Percentiles rank a stretch among this genome's conserved stretches.
Conservation (phyloP, 352 stramenopile genomes). For the Globisporangium irregulare region DNA sequence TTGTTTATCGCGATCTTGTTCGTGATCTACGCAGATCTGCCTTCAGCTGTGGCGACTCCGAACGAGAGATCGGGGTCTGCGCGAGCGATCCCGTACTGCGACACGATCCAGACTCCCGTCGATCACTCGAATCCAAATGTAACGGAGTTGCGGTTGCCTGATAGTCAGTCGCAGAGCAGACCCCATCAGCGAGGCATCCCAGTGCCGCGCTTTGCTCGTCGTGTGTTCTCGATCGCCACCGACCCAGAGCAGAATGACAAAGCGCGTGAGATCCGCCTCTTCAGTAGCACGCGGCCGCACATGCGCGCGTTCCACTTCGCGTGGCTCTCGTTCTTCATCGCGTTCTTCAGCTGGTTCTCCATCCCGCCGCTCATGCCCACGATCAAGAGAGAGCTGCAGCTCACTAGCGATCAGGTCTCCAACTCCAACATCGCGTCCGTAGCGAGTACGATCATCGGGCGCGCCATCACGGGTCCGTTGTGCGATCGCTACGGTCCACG, state of each 20-base stretch:
- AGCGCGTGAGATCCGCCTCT: conserved; percentile 59
- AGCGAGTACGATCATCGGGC: conserved; percentile 87
- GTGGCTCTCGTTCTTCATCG: conserved; percentile 93
- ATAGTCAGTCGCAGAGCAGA: not conserved
- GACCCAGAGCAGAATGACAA: conserved; percentile 29
- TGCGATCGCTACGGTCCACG: conserved; percentile 91
- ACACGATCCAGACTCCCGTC: conserved; percentile 11
- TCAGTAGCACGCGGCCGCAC: conserved; percentile 73
- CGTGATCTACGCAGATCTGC: conserved; percentile 2
- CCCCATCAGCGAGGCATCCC: not conserved
- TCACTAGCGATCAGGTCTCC: conserved; percentile 84
- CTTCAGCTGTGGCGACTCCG: not conserved
- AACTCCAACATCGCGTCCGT: conserved; percentile 92
- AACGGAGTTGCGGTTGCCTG: conserved; percentile 2
- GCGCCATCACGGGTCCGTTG: conserved; percentile 87
- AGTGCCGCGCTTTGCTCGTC: not conserved
- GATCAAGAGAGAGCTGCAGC: conserved; percentile 81
- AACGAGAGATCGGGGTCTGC: not conserved
- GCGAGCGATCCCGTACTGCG: conserved; percentile 2
- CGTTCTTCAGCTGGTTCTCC: conserved; percentile 95
- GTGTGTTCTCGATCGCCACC: conserved; percentile 16
- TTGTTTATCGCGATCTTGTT: not conserved
- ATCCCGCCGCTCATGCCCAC: conserved; percentile 92
- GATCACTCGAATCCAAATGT: not conserved
- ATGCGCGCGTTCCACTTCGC: conserved; percentile 93